Evolutionary conservation across 352 stramenopile species (phyloP), one percentile per base, ranked within the genome.

Genomic region (Phytophthora chlamydospora): DNA sequence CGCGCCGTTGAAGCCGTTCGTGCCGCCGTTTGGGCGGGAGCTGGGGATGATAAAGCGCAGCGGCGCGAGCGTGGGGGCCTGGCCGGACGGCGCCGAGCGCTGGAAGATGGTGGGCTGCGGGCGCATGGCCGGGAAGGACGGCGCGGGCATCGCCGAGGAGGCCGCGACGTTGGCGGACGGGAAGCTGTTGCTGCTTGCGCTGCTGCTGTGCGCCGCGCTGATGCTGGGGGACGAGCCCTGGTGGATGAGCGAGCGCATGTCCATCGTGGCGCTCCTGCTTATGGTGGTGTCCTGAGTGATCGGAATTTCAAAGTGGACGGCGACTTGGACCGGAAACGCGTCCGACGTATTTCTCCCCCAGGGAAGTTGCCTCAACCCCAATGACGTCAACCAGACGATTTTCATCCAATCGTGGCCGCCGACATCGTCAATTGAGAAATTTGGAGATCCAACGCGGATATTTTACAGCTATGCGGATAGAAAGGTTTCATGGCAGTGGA

Each of bases 31-130:
- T 0, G 78, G 56, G 13, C 67, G 66, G 0, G 81, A 84, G 17
- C 71, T 88, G 36, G 83, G 83, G 62, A 91, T 91, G 58, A 91
- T 90, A 62, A 91, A 91, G 50, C 83, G 80, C 27, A 91, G 78
- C 32, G 83, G 83, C 7, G 80, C 83, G 19, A 91, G 73, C n/a
- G 80, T 77, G n/a, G 78, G 69, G 14, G 75, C 65, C n/a, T 68
- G 64, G 51, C 36, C 31, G 24, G 68, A 32, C 10, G 52, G 53
- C 2, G 58, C n/a, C 10, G 57, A 51, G 27, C 41, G 66, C 55
- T 62, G 68, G 59, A 64, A 68, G 29, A 71, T 59, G 36, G 63
- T 68, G 47, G 71, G 50, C 24, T 75, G 69, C 17, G 83, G 69
- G 10, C 68, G 73, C 56, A 91, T 80, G 6, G 75, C 62, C 16